Conservation (phyloP, 345 rosid genomes). For the Lepidium sativum region DNA sequence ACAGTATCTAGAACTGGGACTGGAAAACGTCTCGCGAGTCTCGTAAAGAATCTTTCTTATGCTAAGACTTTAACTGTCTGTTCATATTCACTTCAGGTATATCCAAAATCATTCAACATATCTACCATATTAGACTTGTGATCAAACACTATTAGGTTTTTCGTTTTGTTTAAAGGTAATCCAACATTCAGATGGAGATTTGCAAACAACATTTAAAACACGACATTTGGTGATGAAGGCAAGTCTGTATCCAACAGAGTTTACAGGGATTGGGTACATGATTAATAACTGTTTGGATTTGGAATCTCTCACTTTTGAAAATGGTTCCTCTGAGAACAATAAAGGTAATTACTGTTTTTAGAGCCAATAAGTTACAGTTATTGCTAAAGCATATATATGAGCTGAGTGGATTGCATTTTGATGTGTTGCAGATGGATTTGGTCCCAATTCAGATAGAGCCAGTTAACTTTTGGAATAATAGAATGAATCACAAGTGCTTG, state of each 20-base stretch:
- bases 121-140: neutral
- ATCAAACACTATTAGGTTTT: neutral
- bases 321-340: constrained; percentile 15
- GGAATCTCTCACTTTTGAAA: constrained; percentile 28
- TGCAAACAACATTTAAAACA: neutral
- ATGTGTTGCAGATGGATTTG: neutral
- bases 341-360: neutral
- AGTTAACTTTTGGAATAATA: constrained; percentile 10
- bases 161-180: neutral
- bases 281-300: constrained; percentile 21
- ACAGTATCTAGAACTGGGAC: neutral
- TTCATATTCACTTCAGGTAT: neutral
- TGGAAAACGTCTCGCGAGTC: neutral
- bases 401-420: neutral
- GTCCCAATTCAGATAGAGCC: neutral
- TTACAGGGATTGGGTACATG: constrained; percentile 17
- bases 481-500: neutral
- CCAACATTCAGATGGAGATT: neutral
- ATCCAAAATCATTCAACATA: neutral
- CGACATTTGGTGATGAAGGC: neutral
- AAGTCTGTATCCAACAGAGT: neutral
- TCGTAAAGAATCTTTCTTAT: neutral
- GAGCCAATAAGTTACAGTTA: no score
- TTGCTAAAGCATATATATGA: neutral
- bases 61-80: neutral